Evolutionary conservation across 2,329 filamentous ascomycete species (phyloP).

Genomic region (Apiospora hydei): DNA sequence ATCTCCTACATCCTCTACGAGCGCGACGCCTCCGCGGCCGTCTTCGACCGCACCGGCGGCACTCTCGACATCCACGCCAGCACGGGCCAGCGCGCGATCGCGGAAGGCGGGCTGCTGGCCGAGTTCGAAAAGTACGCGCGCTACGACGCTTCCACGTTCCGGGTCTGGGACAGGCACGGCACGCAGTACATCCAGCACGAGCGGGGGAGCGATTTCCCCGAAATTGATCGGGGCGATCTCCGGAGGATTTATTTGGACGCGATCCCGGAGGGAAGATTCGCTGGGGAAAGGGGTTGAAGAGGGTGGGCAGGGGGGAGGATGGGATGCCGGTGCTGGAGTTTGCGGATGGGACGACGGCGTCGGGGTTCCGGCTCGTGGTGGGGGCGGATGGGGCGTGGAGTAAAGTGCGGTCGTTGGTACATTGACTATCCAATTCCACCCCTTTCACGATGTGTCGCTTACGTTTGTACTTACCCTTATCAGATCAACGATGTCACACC

Average conservation of each 20-base stretch:
- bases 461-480: no score
- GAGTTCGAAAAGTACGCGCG: constrained; percentile 58
- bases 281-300: constrained; percentile 54
- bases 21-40: constrained; percentile 52
- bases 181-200: constrained; percentile 38
- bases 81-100: constrained; percentile 59
- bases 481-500: not conserved
- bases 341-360: constrained; percentile 34
- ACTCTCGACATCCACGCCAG: constrained; percentile 61
- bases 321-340: constrained; percentile 47
- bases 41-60: constrained; percentile 43
- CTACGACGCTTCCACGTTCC: constrained; percentile 58
- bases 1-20: constrained; percentile 60
- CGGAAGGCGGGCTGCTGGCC: constrained; percentile 56
- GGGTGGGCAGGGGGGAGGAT: constrained; percentile 38
- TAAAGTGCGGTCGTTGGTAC: constrained; percentile 35
- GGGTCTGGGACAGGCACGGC: constrained; percentile 51
- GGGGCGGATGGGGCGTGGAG: constrained; percentile 48
- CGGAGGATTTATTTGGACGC: constrained; percentile 53
- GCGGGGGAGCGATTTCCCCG: constrained; percentile 43
- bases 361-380: constrained; percentile 48
- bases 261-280: constrained; percentile 51
- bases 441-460: no score
- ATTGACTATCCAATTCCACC: not conserved
- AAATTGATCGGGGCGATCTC: constrained; percentile 59